Evolutionary conservation across 345 rosid genomes (phyloP), one percentile per base, ranked within the genome.

Genomic region (Sonneratia alba): DNA sequence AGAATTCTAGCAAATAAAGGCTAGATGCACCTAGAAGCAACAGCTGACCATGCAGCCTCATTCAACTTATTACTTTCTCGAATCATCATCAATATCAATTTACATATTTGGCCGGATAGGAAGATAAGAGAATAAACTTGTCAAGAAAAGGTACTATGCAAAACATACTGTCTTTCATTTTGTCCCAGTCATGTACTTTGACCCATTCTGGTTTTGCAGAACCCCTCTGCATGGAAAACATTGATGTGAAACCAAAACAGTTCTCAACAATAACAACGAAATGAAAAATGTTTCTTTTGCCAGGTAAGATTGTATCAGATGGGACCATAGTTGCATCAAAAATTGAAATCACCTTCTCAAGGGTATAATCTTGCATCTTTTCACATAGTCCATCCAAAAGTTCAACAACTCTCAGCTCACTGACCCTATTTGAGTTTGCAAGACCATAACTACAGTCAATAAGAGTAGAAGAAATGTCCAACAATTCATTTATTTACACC

Each of bases 341-440:
- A 37, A 40, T 42, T 36, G 10, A 57, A 42, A 42, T 37, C 78
- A 90, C 99, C 92, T 90, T 86, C 80, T 87, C 88, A 70, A 92
- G 89, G 69, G 94, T 90, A 79, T 95, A 95, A 76, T 89, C 97
- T 80, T 87, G 89, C 98, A 95, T 92, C 78, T 84, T 89, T 71
- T 95, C 94, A 72, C 99, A 95, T 21, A 91, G 93, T 64, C 96
- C 97, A 67, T 90, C 96, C 85, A 91, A 78, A 64, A 94, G 86
- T 75, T 94, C 96, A 62, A 91, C 96, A 74, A 88, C 98, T 79
- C 97, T 85, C 73, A 94, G 87, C 78, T 94, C 97, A 49, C 97
- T 94, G 48, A 86, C 88, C 83, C 96, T 94, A 79, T 64, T 80
- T 48, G 43, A 67, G 72, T 55, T 8, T 68, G 38, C 66, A 13